Conservation (phyloP, 2,329 filamentous ascomycete species). For the Didymella pinodella region DNA sequence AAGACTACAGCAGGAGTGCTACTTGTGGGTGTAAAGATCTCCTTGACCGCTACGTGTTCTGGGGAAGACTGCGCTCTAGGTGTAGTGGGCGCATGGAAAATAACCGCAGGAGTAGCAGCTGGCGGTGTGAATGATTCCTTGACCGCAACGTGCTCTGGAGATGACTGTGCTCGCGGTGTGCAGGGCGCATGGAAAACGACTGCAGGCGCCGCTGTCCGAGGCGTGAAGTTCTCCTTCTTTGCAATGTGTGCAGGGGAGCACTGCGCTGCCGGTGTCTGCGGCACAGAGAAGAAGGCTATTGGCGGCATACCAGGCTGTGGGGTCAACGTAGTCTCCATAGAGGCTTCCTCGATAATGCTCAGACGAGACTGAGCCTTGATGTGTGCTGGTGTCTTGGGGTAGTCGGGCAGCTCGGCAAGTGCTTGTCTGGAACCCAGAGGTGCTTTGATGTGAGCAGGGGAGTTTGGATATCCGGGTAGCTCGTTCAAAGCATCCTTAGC, state of each 20-base stretch:
- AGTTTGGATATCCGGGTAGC: constrained; percentile 37
- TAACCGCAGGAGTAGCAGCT: neutral
- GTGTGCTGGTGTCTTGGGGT: constrained; percentile 23
- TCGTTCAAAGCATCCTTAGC: constrained; percentile 30
- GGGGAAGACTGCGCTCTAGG: constrained; percentile 6
- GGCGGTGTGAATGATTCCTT: constrained; percentile 7
- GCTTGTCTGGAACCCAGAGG: constrained; percentile 31
- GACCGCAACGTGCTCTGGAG: constrained; percentile 14
- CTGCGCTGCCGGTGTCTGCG: constrained; percentile 17
- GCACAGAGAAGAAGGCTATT: constrained; percentile 13
- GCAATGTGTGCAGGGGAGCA: constrained; percentile 17
- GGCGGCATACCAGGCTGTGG: constrained; percentile 7
- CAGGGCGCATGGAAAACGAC: constrained; percentile 7
- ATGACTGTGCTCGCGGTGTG: constrained; percentile 16
- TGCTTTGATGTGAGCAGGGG: constrained; percentile 33
- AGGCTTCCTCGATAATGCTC: constrained; percentile 16
- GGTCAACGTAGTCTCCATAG: constrained; percentile 11
- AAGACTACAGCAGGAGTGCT: constrained; percentile 3
- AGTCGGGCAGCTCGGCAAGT: constrained; percentile 33
- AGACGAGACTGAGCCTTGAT: constrained; percentile 10
- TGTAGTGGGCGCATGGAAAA: constrained; percentile 2
- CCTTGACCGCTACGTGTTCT: constrained; percentile 7
- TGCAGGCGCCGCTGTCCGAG: constrained; percentile 2
- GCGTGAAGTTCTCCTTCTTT: constrained; percentile 18
- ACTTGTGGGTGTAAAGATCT: neutral